Evolutionary conservation across 208 protist genomes (phyloP).

Genomic region (Crithidia fasciculata): DNA sequence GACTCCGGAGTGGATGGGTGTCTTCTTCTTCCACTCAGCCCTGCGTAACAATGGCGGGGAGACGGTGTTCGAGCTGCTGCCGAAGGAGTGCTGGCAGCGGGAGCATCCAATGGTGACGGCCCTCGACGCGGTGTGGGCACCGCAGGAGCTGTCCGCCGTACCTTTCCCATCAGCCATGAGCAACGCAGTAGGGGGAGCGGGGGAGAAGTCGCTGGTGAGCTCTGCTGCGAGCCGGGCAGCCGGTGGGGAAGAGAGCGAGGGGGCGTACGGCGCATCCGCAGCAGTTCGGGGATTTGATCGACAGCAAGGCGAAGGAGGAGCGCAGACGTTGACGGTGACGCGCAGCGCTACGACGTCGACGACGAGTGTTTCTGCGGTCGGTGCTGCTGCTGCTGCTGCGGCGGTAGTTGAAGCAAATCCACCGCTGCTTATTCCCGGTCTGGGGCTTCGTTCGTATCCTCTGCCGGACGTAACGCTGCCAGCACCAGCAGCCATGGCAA

Average conservation of each 20-base stretch:
- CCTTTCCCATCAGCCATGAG: not conserved
- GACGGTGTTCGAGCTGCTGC: constrained; percentile 68
- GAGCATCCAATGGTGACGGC: constrained; percentile 23
- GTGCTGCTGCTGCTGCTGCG: no score
- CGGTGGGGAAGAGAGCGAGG: not conserved
- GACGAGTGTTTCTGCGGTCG: no score
- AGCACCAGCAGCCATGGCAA: constrained; percentile 14
- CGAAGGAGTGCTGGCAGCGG: constrained; percentile 67
- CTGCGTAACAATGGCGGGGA: constrained; percentile 40
- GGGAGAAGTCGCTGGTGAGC: not conserved
- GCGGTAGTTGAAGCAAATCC: not conserved
- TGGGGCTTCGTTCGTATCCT: constrained; percentile 43
- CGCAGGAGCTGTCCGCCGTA: not conserved
- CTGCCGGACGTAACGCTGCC: constrained; percentile 43
- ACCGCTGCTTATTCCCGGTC: constrained; percentile 41
- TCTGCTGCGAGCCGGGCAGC: not conserved
- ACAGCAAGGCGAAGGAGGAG: no score
- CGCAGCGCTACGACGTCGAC: no score
- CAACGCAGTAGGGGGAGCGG: not conserved
- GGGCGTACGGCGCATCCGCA: not conserved
- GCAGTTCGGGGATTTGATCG: not conserved
- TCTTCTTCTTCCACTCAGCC: constrained; percentile 75
- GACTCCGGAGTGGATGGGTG: constrained; percentile 65
- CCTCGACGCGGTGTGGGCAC: constrained; percentile 3
- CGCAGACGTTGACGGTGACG: no score